Percentiles rank a stretch among this genome's conserved stretches.
These are phyloP conservation scores for Eragrostis curvula DNA, from an alignment of 176 grass and related monocot genomes.

Conservation along the genomic window DNA sequence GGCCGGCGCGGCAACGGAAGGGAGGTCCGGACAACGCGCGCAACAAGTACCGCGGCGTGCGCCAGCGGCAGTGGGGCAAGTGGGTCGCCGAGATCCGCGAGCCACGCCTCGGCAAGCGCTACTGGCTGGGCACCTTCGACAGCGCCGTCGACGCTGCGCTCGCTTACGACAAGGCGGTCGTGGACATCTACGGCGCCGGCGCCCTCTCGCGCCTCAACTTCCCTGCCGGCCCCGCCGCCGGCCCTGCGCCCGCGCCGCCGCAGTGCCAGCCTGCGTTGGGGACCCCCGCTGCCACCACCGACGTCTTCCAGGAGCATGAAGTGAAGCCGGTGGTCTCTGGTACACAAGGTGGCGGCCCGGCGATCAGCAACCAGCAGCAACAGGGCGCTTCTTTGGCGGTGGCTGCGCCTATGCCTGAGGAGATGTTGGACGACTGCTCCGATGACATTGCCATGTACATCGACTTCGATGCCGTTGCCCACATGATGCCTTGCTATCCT, in stretches of 20 bases:
- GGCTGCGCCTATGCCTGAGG: neutral
- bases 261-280: neutral
- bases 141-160: constrained; percentile 59
- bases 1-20: constrained; percentile 29
- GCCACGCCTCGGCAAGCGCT: constrained; percentile 47
- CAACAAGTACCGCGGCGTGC: constrained; percentile 59
- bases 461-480: constrained; percentile 27
- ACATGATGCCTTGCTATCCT: neutral
- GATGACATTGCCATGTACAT: constrained; percentile 53
- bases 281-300: neutral
- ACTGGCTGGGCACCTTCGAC: constrained; percentile 72
- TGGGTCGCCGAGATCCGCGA: constrained; percentile 76
- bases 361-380: neutral
- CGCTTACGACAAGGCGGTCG: constrained; percentile 63
- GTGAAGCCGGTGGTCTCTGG: constrained; percentile 11
- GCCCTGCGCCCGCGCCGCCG: neutral
- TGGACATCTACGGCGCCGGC: constrained; percentile 51
- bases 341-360: neutral
- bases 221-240: neutral
- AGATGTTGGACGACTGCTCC: neutral
- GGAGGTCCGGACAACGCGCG: constrained; percentile 44
- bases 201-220: constrained; percentile 45
- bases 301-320: constrained; percentile 26
- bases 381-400: constrained; percentile 9
- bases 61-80: constrained; percentile 76